phyloP scores from a whole-genome alignment of 169 alveolate species.

The Eimeria acervulina region DNA sequence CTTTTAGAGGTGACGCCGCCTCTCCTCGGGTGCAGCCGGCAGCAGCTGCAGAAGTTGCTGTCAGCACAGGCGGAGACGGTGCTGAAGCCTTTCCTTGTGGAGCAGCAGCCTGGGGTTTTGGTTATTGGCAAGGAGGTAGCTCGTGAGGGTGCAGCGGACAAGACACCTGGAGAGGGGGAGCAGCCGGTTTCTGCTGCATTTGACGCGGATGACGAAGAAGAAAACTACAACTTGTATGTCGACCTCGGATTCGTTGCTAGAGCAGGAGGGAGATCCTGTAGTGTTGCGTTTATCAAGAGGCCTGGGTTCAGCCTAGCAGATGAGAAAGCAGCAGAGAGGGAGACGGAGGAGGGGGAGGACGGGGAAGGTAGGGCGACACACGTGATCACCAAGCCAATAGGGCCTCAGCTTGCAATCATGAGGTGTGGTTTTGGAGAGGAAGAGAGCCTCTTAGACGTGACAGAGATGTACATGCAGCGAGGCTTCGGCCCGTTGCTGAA shows the following conservation, averaged over 20 bases:
- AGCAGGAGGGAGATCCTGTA: slow-evolving; percentile 62
- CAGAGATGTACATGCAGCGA: slow-evolving; percentile 87
- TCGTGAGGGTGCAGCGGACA: not conserved
- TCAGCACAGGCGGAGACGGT: slow-evolving; percentile 87
- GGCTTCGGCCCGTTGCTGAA: slow-evolving; percentile 86
- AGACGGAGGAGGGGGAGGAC: not conserved
- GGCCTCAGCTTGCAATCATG: slow-evolving; percentile 79
- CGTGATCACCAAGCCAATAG: slow-evolving; percentile 54
- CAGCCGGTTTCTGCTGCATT: not conserved
- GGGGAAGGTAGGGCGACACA: not conserved
- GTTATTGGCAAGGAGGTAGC: slow-evolving; percentile 89
- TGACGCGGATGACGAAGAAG: slow-evolving; percentile 75
- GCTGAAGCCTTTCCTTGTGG: slow-evolving; percentile 87
- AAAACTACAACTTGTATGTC: slow-evolving; percentile 47
- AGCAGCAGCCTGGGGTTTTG: slow-evolving; percentile 87
- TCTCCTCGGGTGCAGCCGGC: slow-evolving; percentile 90
- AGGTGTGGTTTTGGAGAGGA: slow-evolving; percentile 86
- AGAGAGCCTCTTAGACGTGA: slow-evolving; percentile 84
- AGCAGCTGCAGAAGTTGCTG: slow-evolving; percentile 88
- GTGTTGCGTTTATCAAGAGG: slow-evolving; percentile 86
- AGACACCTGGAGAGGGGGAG: slow-evolving; percentile 60
- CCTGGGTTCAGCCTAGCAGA: slow-evolving; percentile 86
- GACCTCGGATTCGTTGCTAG: slow-evolving; percentile 66
- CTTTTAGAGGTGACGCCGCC: slow-evolving; percentile 91
- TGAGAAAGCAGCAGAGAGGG: slow-evolving; percentile 55